Evolutionary conservation across 2,329 filamentous ascomycete species (phyloP), one percentile per base, ranked within the genome.

Genomic region (Phyllosticta paracitricarpa): DNA sequence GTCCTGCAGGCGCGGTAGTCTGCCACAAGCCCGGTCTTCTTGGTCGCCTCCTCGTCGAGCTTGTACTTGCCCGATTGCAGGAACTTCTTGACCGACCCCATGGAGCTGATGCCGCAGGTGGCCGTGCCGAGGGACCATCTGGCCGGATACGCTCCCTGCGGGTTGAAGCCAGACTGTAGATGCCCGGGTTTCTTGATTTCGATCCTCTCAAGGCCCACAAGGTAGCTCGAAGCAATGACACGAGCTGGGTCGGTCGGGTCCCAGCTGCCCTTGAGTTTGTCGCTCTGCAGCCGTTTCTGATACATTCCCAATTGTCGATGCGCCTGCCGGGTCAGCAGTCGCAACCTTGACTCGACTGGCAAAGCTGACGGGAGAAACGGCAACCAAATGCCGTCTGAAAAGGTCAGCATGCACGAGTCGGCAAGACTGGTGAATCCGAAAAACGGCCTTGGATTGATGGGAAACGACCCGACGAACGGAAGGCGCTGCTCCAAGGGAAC

Each of bases 351-450:
- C 40, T 74, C 71, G 0, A 78, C 62, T 0, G 70, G 66, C 0
- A 79, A 66, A 2, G 63, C 51, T 0, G 71, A 70, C 2, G 71
- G 71, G 0, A 79, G 64, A 63, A 76, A 78, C 0, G 77, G 77
- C 63, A 80, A 71, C 0, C 75, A 66, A 54, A 80, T 74, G 5
- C 77, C 77, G 54, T 79, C 77, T 65, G 70, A 73, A 67, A 80
- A 80, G 5, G 76, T 73, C 2, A 80, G 68, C 77, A 79, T 79
- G 61, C 77, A 75, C 28, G 71, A 75, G 33, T 79, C 74, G 0
- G 76, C 69, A 1, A 71, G 68, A n/a, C 69, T 68, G 2, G 69
- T 67, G 58, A 70, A 70, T 51, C 70, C 67, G 61, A 79, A 77
- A 66, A 76, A 76, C 1, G 75, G 70, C 7, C 77, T 75, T 0